Evolutionary conservation across 495 filamentous ascomycete species (phyloP), one percentile per base, ranked within the genome.

Genomic region (Viridothelium virens): DNA sequence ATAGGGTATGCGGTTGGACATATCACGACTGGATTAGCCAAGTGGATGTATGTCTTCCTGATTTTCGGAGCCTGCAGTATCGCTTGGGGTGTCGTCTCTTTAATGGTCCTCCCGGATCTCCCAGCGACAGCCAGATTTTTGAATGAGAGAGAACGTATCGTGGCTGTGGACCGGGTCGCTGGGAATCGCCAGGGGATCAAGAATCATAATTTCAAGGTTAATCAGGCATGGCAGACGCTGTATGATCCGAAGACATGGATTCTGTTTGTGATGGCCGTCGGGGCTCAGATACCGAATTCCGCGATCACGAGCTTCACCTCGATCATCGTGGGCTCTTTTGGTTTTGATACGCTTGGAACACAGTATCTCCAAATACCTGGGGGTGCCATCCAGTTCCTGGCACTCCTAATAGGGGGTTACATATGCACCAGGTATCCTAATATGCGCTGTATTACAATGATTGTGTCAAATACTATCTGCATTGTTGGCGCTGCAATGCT

Each of bases 311-410:
- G 74, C 67, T 50, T 68, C 46, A 63, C 34, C 4, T 80, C 78
- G 0, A 80, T 84, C 18, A 79, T 83, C 50, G 73, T 84, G 38
- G 74, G 77, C 56, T 78, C 77, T 14, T 84, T 86, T 65, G 83
- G 83, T 9, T 82, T 86, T 70, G 77, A 79, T 37, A 81, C 80
- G 0, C 78, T 85, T 16, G 76, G 80, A n/a, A 83, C 81, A 0
- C 82, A 84, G 67, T 85, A 82, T 61, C 73, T 83, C 3, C 81
- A 84, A 63, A 84, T 85, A 64, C 72, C 68, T 10, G 73, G 72
- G 12, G 71, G 74, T 41, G 77, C 76, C 0, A 69, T 81, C 1
- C 77, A 80, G 56, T 73, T 81, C 53, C 48, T 73, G 6, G 76
- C 77, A 14, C 74, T 80, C 16, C 71, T 78, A 69, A 38, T 62